Conservation (phyloP, 768 basidiomycete genomes). For the Russula sp. region DNA sequence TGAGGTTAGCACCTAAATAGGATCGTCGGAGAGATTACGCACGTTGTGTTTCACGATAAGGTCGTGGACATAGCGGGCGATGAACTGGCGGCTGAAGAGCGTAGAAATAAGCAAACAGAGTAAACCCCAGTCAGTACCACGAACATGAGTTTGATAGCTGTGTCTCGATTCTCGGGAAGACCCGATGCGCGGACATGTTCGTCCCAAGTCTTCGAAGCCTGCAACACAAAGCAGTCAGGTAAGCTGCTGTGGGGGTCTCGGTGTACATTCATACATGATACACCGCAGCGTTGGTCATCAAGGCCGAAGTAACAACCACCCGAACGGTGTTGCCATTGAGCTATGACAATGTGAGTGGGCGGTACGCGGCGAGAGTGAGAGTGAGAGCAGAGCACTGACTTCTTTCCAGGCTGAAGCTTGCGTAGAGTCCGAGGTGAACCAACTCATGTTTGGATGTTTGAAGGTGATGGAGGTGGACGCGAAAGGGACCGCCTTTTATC, state of each 20-base stretch:
- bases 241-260: neutral
- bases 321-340: constrained; percentile 13
- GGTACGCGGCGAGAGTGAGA: neutral
- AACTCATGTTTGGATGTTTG: constrained; percentile 20
- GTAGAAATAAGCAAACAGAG: constrained; percentile 15
- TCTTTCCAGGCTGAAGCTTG: constrained; percentile 17
- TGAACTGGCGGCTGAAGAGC: constrained; percentile 20
- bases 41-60: constrained; percentile 22
- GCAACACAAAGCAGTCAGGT: neutral
- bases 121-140: neutral
- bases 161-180: constrained; percentile 18
- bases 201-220: constrained; percentile 21
- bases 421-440: constrained; percentile 16
- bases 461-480: constrained; percentile 1
- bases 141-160: constrained; percentile 18
- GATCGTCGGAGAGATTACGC: constrained; percentile 3
- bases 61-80: constrained; percentile 21
- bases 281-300: constrained; percentile 19
- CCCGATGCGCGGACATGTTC: constrained; percentile 16
- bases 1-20: constrained; percentile 1
- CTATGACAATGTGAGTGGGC: constrained; percentile 11
- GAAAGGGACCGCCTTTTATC: constrained; percentile 13
- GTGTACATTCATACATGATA: constrained; percentile 13
- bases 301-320: constrained; percentile 14
- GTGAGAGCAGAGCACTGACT: neutral